Base-by-base conservation (phyloP, 805 yeast genomes). In the Brettanomyces sp. region DNA sequence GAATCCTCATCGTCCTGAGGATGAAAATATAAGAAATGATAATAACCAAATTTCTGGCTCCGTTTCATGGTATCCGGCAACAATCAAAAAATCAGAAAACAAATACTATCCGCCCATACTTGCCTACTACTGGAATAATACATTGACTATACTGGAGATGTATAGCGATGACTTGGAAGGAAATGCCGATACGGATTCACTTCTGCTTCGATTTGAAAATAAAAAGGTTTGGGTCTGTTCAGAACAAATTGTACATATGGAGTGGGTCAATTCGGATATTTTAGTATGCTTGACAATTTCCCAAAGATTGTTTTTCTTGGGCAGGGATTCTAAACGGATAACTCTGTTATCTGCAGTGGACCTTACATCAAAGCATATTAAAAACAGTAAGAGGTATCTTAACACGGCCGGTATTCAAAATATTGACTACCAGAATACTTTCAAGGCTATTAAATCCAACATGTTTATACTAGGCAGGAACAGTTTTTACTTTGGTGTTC, bases 41-140 rank as follows among this genome's bases (percentile, higher is more conserved):
- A 56, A 53, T 4, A 40, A 63, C 0, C 67, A 65, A 0, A 45
- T 64, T 25, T 53, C 70, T 8, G 85, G 81, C 0, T 68, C 76
- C 48, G 55, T 80, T 7, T 62, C 74, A 13, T 83, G 91, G 93
- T 80, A 68, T 52, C 93, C 93, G 0, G 74, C 72, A 9, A 61
- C 67, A 3, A n/a, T 8, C 13, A 54, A 55, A 8, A 48, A 46
- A 33, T 52, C 51, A 13, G 61, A 6, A 43, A 47, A n/a, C 46
- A 38, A 57, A 53, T 53, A 56, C 54, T 63, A 50, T 35, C 24
- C 45, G 0, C 76, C 87, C 0, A 63, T 71, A 48, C 59, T 86
- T 38, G 90, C 85, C 0, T 85, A 80, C 51, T 69, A 85, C 36
- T 84, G 88, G 84, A 68, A 77, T n/a, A 78, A 80, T 48, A 67